Evolutionary conservation across 306 rosid species (phyloP), one percentile per base, ranked within the genome.

Genomic region (Cyamopsis tetragonoloba): DNA sequence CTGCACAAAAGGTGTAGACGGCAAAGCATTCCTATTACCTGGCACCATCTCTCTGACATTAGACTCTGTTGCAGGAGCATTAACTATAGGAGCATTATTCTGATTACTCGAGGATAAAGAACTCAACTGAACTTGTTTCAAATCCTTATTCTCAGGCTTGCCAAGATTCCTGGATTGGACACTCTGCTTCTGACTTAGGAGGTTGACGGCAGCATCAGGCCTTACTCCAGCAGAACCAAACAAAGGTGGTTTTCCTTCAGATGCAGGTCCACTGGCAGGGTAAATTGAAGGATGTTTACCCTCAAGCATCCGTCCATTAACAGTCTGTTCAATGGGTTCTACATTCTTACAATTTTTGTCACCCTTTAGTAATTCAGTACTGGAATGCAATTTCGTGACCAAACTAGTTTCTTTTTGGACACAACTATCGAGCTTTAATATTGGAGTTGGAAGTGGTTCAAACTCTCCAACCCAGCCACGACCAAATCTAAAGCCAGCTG

Each of bases 381-480:
- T 11, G 51, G 83, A 77, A 41, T 66, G 79, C 63, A 57, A 70
- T 70, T 79, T 80, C 23, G 65, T 23, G 44, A 49, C 32, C 47
- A 81, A 77, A 84, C 75, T 67, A 70, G 85, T 31, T 47, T 79
- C 91, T 56, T 83, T 80, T 30, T 70, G 96, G 34, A 43, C 38
- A 55, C 47, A 48, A 44, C 75, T 80, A 77, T 78, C 75, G 10
- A 88, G 74, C 82, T 78, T 63, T 72, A 86, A 68, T 68, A 86
- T 86, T 31, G 99, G 96, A 39, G 88, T 85, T 47, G 95, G 96
- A 76, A 86, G 87, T 2, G 92, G 92, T 80, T 95, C 99, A n/a
- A 82, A 95, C 63, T 95, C 99, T 78, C 95, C 99, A 44, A 95
- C 97, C 99, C 99, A 95, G 62, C 99, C 99, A 57, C 86, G 89